A percentile compares a stretch with the other conserved stretches of the same genome.
phyloP scores from a whole-genome alignment of 805 yeast species.

The Yamadazyma olivae region DNA sequence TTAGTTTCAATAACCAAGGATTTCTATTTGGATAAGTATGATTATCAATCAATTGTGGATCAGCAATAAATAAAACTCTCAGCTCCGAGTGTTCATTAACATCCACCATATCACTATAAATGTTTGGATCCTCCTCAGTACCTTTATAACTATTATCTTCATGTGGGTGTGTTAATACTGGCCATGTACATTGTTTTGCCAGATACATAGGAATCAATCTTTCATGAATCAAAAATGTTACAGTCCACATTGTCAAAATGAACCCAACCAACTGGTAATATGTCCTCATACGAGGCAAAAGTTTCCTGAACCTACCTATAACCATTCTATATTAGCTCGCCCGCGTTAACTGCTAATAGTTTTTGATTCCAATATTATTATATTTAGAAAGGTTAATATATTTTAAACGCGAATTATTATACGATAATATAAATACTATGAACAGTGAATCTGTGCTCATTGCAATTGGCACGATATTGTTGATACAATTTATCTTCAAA shows the following conservation, averaged over 20 bases:
- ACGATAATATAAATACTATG: constrained; percentile 5
- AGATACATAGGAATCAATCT: constrained; percentile 23
- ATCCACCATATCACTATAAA: too few species aligned
- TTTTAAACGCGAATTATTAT: too few species aligned
- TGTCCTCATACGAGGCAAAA: background rate
- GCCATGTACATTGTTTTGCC: constrained; percentile 33
- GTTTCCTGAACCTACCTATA: too few species aligned
- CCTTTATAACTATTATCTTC: constrained; percentile 5
- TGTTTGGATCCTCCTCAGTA: too few species aligned
- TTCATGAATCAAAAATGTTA: constrained; percentile 30
- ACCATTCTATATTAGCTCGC: too few species aligned
- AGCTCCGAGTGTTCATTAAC: too few species aligned
- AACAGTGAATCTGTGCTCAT: constrained; percentile 10
- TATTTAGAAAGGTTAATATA: too few species aligned
- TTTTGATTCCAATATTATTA: too few species aligned
- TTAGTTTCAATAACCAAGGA: constrained; percentile 24
- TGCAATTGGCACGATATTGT: constrained; percentile 18
- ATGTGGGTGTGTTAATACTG: background rate
- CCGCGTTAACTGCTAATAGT: too few species aligned
- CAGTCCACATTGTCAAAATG: constrained; percentile 22
- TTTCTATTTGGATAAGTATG: constrained; percentile 44
- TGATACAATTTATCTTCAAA: constrained; percentile 17
- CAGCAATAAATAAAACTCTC: constrained; percentile 37
- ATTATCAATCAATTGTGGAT: constrained; percentile 43
- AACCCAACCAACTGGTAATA: constrained; percentile 10